Base-by-base conservation (phyloP, 495 filamentous ascomycete species). In the Penicillium atrosanguineum region DNA sequence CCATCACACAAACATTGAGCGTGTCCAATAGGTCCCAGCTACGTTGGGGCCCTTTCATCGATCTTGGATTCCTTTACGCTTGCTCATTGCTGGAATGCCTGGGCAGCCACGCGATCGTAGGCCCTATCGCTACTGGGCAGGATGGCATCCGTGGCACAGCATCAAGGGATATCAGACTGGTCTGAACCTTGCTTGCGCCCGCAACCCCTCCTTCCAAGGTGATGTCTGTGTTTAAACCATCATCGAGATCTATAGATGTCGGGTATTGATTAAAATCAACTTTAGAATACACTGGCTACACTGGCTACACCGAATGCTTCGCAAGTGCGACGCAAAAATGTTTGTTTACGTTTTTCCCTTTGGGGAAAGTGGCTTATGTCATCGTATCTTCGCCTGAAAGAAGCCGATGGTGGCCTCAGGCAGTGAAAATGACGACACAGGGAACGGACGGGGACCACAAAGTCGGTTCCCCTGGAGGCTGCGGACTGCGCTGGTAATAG, bases 281-380 rank as follows among this genome's bases (percentile, higher is more conserved):
- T 4, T 4, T 34, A 15, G 31, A 34, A 3, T 3, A 14, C 12
- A 8, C 31, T 14, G 8, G 12, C 9, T 15, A 34, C 31, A 12
- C 31, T 34, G 8, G 31, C 31, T 34, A 34, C 31, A 12, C 31
- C 14, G 8, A 12, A 14, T 45, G 42, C 39, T 39, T 14, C 16
- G 8, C 26, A 19, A 21, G 23, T 15, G 20, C 31, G 50, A 26
- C 6, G 4, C 9, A 40, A 41, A 51, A 26, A 40, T 71, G 57
- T 69, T 73, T 73, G 69, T 73, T 73, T 63, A 69, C 61, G 31
- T 69, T 69, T 70, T 63, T 16, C 70, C 56, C 1, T 47, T 65
- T 36, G 19, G 56, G 57, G 18, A 49, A 58, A 6, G 8, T 31
- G 15, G 36, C 15, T 53, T 57, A 54, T 31, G 34, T 50, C 43